A percentile compares a stretch with the other conserved stretches of the same genome.
Evolutionary conservation across 352 stramenopile species (phyloP).

Genomic region (Thalassiosira ordinaria): DNA sequence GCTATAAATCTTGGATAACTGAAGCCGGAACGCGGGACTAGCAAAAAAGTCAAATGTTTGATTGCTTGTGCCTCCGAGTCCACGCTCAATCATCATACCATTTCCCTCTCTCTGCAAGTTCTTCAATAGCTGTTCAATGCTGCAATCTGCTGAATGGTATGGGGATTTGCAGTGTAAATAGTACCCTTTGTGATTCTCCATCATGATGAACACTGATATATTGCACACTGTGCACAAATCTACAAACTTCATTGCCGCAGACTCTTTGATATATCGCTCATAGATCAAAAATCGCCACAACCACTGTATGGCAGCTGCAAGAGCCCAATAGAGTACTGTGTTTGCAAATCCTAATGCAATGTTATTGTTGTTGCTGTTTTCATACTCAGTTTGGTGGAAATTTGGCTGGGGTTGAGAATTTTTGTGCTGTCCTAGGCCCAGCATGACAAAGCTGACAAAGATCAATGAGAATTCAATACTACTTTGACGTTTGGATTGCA

Average conservation of each 20-base stretch:
- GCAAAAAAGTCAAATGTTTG: slow-evolving; percentile 93
- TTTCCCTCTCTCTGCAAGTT: slow-evolving; percentile 91
- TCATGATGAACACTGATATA: slow-evolving; percentile 89
- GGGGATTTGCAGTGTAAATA: slow-evolving; percentile 94
- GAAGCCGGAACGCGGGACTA: slow-evolving; percentile 88
- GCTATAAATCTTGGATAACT: slow-evolving; percentile 63
- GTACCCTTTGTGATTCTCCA: slow-evolving; percentile 92
- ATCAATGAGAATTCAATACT: slow-evolving; percentile 89
- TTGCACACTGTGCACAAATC: slow-evolving; percentile 95
- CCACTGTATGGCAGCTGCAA: slow-evolving; percentile 86
- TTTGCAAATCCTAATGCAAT: slow-evolving; percentile 91
- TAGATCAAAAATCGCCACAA: slow-evolving; percentile 92
- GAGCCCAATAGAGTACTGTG: slow-evolving; percentile 88
- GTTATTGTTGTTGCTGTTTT: slow-evolving; percentile 87
- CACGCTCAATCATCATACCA: slow-evolving; percentile 88
- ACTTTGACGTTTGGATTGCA: slow-evolving; percentile 88
- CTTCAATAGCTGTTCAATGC: slow-evolving; percentile 91
- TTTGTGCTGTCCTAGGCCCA: slow-evolving; percentile 81
- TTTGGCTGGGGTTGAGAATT: slow-evolving; percentile 74
- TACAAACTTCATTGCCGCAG: slow-evolving; percentile 86
- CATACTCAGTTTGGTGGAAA: slow-evolving; percentile 67
- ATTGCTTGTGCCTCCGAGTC: slow-evolving; percentile 87
- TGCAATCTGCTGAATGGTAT: slow-evolving; percentile 91
- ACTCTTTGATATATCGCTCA: slow-evolving; percentile 80
- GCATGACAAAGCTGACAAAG: slow-evolving; percentile 89